Conservation (phyloP, 176 grass and related monocot genomes). For the Chloris gayana region DNA sequence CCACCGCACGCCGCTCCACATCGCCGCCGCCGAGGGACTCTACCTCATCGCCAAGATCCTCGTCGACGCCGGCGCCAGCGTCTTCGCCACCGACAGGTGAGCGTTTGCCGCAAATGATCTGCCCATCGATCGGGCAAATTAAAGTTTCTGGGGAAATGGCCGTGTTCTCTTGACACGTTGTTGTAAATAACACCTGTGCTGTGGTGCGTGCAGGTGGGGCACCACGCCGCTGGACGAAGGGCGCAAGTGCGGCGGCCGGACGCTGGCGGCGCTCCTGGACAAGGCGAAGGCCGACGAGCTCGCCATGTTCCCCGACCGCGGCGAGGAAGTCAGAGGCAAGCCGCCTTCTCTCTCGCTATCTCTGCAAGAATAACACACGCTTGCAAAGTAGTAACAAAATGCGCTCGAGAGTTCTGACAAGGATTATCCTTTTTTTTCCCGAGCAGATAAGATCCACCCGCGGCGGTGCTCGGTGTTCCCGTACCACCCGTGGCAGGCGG, state of each 20-base stretch:
- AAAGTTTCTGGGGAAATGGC: neutral
- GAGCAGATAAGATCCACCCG: constrained; percentile 69
- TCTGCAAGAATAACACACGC: neutral
- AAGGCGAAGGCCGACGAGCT: constrained; percentile 65
- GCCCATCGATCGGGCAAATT: neutral
- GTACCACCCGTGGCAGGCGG: constrained; percentile 66
- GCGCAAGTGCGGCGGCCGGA: constrained; percentile 62
- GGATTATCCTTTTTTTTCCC: neutral
- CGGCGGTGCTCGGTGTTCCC: constrained; percentile 81
- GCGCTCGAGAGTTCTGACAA: neutral
- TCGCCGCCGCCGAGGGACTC: constrained; percentile 78
- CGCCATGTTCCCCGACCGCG: constrained; percentile 62
- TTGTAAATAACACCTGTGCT: too few species aligned
- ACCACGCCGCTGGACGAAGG: constrained; percentile 81
- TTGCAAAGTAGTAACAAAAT: neutral
- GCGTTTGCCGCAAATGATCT: neutral
- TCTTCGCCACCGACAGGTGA: constrained; percentile 71
- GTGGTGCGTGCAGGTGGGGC: constrained; percentile 65
- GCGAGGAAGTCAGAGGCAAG: constrained; percentile 62
- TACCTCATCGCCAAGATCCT: constrained; percentile 81
- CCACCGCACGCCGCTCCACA: constrained; percentile 85
- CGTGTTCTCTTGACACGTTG: neutral
- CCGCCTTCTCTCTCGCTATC: neutral
- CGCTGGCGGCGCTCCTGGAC: constrained; percentile 65
- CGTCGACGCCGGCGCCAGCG: constrained; percentile 80